Conservation (phyloP, 352 stramenopile genomes). For the Phytophthora meadii region DNA sequence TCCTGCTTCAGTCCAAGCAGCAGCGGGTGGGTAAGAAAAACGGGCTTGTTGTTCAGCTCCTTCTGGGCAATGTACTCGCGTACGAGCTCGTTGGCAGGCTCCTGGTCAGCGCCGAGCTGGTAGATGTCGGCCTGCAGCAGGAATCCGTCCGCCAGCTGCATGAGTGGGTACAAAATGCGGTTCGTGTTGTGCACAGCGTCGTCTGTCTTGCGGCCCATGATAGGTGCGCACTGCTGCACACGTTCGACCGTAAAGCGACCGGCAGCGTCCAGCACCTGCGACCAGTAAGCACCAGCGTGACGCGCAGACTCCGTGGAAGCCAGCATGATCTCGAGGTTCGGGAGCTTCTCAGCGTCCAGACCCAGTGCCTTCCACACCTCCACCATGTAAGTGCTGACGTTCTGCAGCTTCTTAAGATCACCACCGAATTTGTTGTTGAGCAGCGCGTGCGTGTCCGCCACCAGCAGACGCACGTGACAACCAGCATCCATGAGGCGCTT, state of each 20-base stretch:
- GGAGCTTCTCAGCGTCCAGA: conserved; percentile 91
- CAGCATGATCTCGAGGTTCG: conserved; percentile 98
- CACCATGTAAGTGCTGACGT: conserved; percentile 96
- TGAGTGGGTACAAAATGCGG: conserved; percentile 96
- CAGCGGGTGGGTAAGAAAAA: conserved; percentile 98
- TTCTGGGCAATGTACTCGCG: conserved; percentile 97
- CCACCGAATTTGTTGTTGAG: conserved; percentile 99
- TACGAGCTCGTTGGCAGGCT: conserved; percentile 95
- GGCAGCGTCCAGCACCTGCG: conserved; percentile 92
- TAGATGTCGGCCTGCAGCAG: conserved; percentile 99
- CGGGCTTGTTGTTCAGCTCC: conserved; percentile 69
- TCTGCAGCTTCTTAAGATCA: conserved; percentile 97
- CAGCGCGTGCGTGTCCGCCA: conserved; percentile 98
- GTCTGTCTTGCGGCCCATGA: conserved; percentile 95
- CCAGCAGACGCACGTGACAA: conserved; percentile 98
- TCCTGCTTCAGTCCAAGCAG: conserved; percentile 98
- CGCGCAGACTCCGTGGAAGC: conserved; percentile 95
- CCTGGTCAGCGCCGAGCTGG: conserved; percentile 98
- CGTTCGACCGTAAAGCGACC: conserved; percentile 89
- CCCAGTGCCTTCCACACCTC: conserved; percentile 99
- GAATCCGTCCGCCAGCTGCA: conserved; percentile 99
- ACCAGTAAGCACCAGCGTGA: conserved; percentile 92
- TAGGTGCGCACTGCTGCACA: conserved; percentile 98
- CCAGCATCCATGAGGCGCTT: conserved; percentile 88
- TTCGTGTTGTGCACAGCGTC: conserved; percentile 92